Conservation (phyloP, 2,329 filamentous ascomycete species). For the Monosporascus sp. region DNA sequence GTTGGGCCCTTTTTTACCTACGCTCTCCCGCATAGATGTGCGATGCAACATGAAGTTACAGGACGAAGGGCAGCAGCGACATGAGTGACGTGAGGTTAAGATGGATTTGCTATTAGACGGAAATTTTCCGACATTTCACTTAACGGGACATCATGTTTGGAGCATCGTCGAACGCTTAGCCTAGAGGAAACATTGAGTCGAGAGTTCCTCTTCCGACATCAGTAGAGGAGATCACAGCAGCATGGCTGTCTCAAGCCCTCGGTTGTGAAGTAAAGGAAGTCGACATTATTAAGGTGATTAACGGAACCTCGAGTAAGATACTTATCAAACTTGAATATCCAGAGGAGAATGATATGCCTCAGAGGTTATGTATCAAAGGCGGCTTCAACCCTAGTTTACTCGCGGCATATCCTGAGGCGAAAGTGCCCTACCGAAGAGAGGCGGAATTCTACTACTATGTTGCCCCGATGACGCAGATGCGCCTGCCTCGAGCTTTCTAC, state of each 20-base stretch:
- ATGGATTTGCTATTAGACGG: too few species aligned
- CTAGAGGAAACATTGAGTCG: too few species aligned
- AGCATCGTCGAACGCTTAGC: too few species aligned
- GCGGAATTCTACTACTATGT: conserved; percentile 9
- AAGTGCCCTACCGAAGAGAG: conserved; percentile 6
- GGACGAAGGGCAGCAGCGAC: too few species aligned
- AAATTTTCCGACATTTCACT: too few species aligned
- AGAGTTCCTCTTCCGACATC: background rate
- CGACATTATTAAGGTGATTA: conserved; percentile 2
- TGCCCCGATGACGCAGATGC: conserved; percentile 2
- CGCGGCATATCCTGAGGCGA: conserved; percentile 2
- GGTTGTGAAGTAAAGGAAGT: conserved; percentile 5
- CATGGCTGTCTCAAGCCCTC: conserved; percentile 7
- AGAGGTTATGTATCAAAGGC: conserved; percentile 11
- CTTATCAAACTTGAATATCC: conserved; percentile 7
- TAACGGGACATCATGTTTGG: too few species aligned
- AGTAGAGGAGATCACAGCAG: conserved; percentile 4
- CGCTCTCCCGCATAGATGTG: too few species aligned
- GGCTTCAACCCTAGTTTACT: conserved; percentile 10
- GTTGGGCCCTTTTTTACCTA: too few species aligned
- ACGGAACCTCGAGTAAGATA: conserved; percentile 6
- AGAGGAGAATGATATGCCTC: conserved; percentile 2
- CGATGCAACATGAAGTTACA: too few species aligned
- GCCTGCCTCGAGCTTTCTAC: background rate
- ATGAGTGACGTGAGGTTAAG: too few species aligned